Conservation (phyloP, 2,329 filamentous ascomycete species). For the Dothistroma pini region DNA sequence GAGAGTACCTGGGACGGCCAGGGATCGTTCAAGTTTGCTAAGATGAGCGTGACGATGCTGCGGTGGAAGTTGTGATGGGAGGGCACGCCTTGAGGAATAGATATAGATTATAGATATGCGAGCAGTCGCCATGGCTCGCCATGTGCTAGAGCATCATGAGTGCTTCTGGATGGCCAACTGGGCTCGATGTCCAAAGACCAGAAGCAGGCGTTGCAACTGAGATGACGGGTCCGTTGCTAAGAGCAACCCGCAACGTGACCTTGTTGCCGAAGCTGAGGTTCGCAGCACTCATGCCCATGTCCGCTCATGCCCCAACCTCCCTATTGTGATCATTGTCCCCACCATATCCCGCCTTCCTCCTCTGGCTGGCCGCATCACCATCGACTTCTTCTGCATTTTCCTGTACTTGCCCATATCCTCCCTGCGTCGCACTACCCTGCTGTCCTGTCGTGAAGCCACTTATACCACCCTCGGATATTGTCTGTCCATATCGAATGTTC, state of each 20-base stretch:
- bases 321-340: conserved; percentile 21
- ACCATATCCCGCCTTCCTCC: conserved; percentile 42
- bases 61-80: conserved; percentile 45
- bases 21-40: conserved; percentile 62
- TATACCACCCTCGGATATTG: conserved; percentile 54
- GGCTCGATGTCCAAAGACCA: no score
- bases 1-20: conserved; percentile 62
- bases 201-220: no score
- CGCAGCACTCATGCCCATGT: background rate
- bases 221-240: no score
- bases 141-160: no score
- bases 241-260: no score
- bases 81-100: background rate
- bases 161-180: no score
- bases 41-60: conserved; percentile 67
- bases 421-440: conserved; percentile 37
- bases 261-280: no score
- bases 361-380: conserved; percentile 38
- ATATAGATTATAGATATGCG: background rate
- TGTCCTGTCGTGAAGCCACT: conserved; percentile 50
- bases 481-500: conserved; percentile 55
- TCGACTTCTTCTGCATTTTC: conserved; percentile 29
- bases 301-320: conserved; percentile 46
- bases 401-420: conserved; percentile 31
- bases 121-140: background rate